Base-by-base conservation (phyloP, 441 rosid genomes). In the Pelargonium australe region DNA sequence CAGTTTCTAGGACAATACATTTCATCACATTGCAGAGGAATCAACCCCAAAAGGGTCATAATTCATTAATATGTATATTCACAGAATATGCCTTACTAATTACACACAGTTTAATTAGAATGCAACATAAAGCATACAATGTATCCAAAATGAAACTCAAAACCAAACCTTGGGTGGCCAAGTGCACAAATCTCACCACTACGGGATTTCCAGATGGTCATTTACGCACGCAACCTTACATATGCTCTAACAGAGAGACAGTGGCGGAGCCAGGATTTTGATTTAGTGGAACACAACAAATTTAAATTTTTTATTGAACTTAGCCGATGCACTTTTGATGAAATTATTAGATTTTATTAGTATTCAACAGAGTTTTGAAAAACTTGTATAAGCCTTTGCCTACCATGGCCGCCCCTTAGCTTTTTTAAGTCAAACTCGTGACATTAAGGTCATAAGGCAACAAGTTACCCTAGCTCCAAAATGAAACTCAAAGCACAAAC, bases 71-170 rank as follows among this genome's bases (percentile, higher is more conserved):
- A 58, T 58, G 16, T 58, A 19, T 7, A 57, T 57, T 1, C 12
- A 57, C 62, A 60, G 20, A 60, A 60, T 13, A 60, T 9, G 31
- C 63, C 63, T 60, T 23, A 10, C 23, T 10, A 12, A 60, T 60
- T 34, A 60, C 5, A 23, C n/a, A 12, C 20, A 55, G 7, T 17
- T 55, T 2, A 16, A 16, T 55, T n/a, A 55, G 61, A 55, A 55
- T 55, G 10, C 23, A 55, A 14, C 2, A 55, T 49, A 16, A 55
- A 55, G 19, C 23, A 5, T 14, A 16, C 63, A 14, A 60, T 20
- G 11, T 60, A 13, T 63, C 66, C 66, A 45, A 12, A 65, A 41
- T 20, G 7, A 65, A 65, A 63, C 40, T 55, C 17, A 62, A 72
- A 60, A 34, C 13, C 17, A 13, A 61, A 40, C 58, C 68, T 20